Evolutionary conservation across 805 yeast genomes (phyloP), one percentile per base, ranked within the genome.

Genomic region (Candida ortonii): DNA sequence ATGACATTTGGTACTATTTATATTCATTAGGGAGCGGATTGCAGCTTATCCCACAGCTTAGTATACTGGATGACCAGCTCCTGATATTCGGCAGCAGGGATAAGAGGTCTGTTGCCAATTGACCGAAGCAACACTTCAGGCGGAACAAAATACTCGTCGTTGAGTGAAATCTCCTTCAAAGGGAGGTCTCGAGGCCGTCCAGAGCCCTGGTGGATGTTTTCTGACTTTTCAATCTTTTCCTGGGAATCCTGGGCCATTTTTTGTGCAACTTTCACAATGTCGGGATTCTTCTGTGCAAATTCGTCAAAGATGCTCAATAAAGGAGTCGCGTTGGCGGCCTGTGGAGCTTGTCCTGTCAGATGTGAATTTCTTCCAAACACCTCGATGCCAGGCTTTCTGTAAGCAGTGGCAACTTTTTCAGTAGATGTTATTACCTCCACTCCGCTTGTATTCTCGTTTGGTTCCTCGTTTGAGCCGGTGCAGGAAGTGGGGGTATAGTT

Each of bases 21-120:
- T 18, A 19, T 28, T 24, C 21, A 28, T 19, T 13, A 19, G 33
- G 12, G 28, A 24, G 23, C 21, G 9, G 38, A 18, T 15, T 32
- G 22, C 9, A 39, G 29, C 19, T 26, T 18, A 17, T 34, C 28
- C 44, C 43, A 43, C 4, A 41, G 37, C 16, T 24, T 38, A 13
- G 38, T 23, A 35, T 46, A 46, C 13, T 40, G 38, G 28, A 30
- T 26, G 13, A 46, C n/a, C 19, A 46, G 31, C 11, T 36, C 50
- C 18, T 28, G 34, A 21, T 46, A 41, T 30, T 46, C 50, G 11
- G 39, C 39, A 15, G 33, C 41, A 5, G 50, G 50, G 18, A 46
- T 46, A 22, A 22, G 7, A 5, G 31, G 10, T 13, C 50, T 28
- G 16, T 15, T 15, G 2, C 47, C 47, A 13, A 43, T 37, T 8